Conservation (phyloP, 805 yeast species). For the Lipomyces kockii region DNA sequence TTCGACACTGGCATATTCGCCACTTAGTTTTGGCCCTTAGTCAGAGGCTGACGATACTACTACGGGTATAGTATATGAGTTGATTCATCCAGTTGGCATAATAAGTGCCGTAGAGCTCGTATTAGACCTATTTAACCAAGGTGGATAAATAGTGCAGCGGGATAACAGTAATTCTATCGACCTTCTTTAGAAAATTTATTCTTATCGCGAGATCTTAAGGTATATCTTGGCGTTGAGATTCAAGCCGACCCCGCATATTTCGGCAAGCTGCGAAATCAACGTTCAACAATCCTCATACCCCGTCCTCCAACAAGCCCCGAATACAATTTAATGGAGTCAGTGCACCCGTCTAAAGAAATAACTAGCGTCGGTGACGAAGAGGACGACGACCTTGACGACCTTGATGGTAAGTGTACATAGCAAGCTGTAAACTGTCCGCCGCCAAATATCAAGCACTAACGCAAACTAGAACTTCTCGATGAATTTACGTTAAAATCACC, state of each 20-base stretch:
- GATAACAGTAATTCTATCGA: background rate
- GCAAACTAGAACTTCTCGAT: constrained; percentile 65
- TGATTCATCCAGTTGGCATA: background rate
- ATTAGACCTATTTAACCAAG: background rate
- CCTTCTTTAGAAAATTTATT: background rate
- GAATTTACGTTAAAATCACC: constrained; percentile 54
- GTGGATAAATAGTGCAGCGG: background rate
- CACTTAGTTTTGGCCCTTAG: background rate
- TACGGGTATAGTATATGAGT: background rate
- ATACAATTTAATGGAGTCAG: background rate
- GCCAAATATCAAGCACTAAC: background rate
- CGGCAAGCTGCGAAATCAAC: background rate
- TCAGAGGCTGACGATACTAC: background rate
- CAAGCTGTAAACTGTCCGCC: background rate
- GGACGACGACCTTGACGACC: background rate
- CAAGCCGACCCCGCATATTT: background rate
- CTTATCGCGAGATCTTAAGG: background rate
- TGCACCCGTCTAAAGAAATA: background rate
- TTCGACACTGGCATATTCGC: background rate
- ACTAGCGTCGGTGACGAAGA: background rate
- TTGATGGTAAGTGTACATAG: background rate
- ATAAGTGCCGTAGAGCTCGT: background rate
- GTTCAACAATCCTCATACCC: background rate
- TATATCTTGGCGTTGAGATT: background rate
- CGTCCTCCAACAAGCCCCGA: background rate